Evolutionary conservation across 345 rosid genomes (phyloP), one percentile per base, ranked within the genome.

Genomic region (Triadica sebifera): DNA sequence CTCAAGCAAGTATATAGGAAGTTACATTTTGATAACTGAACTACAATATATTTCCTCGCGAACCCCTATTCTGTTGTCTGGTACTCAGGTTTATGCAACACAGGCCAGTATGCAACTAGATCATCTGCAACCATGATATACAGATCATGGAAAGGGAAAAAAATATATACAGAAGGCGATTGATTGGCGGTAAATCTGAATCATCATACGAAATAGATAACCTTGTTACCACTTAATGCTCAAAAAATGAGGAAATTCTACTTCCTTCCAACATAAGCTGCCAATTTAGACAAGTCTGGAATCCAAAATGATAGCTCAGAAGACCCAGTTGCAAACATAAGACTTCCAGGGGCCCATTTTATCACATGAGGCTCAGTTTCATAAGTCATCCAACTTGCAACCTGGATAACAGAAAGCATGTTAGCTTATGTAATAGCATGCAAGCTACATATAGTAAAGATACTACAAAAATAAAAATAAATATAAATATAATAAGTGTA

Each of bases 311-410:
- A 92, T 41, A 94, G 85, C 75, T 94, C 97, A 0, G 93, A 89
- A 6, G 95, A 89, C 17, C 97, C 98, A 0, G 97, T 94, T 8
- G 88, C 98, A 75, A 94, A 91, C 97, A 91, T 90, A 46, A 92
- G 98, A 71, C 81, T 89, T 82, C 98, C 98, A n/a, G 96, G 94
- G 15, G 91, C 89, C 98, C 99, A 95, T 80, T 89, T 95, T 65
- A 95, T 88, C 7, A 88, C 89, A 22, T 90, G 94, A 53, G 98
- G 87, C 81, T 89, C 98, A 5, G 78, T 84, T 25, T 86, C 91
- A n/a, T 85, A 57, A 69, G 87, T 89, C 85, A 91, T 83, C 97
- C 98, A 94, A 83, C 87, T 90, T 69, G 92, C 87, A 65, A 92
- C 95, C 98, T 94, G 65, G 19, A 45, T 6, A 6, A 13, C 10